phyloP scores from a whole-genome alignment of 2,329 filamentous ascomycete species.

The Thelonectria olida region DNA sequence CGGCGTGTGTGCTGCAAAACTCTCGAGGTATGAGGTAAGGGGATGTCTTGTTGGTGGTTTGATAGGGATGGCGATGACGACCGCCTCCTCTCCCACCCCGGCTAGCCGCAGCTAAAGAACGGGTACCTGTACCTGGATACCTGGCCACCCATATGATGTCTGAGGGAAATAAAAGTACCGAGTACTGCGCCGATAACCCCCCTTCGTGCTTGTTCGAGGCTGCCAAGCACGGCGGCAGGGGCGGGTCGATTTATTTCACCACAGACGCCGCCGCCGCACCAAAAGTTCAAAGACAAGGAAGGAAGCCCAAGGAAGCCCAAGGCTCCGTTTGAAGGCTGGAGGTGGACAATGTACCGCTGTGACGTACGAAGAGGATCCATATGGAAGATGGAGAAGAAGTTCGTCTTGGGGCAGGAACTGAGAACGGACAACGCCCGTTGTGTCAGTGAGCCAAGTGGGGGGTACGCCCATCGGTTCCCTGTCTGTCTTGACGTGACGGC shows the following conservation, averaged over 20 bases:
- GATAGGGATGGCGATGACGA: constrained; percentile 31
- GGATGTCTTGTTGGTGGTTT: constrained; percentile 11
- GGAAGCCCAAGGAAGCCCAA: neutral
- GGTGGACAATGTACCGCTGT: constrained; percentile 12
- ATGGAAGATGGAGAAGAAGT: neutral
- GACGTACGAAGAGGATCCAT: constrained; percentile 15
- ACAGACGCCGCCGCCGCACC: constrained; percentile 35
- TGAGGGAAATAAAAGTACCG: neutral
- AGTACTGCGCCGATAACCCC: no score
- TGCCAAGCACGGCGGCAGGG: constrained; percentile 30
- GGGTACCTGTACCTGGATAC: constrained; percentile 25
- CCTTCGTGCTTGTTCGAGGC: no score
- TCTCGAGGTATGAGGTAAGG: constrained; percentile 37
- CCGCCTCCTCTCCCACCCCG: constrained; percentile 1
- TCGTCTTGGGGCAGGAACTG: neutral
- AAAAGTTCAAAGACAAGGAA: neutral
- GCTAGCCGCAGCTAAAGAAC: neutral
- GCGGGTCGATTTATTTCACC: constrained; percentile 32
- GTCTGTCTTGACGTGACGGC: no score
- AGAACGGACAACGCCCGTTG: constrained; percentile 8
- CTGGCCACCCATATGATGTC: constrained; percentile 22
- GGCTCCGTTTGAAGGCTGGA: neutral
- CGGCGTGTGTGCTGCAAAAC: constrained; percentile 26
- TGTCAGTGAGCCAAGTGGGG: constrained; percentile 4
- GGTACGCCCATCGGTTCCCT: neutral